Base-by-base conservation (phyloP, 306 rosid species). In the Fragaria nilgerrensis region DNA sequence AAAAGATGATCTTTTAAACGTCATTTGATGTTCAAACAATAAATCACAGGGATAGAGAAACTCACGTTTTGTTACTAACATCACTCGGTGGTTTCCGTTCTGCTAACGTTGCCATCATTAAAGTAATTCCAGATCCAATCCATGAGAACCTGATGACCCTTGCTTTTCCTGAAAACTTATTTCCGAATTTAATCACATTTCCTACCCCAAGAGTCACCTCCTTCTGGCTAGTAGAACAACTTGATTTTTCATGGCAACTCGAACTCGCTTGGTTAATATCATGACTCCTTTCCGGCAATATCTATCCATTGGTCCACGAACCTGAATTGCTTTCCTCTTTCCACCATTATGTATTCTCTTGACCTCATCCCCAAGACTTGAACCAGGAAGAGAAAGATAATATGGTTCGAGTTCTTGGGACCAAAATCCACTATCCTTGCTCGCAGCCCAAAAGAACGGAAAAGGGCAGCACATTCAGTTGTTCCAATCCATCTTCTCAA, bases 71-170 rank as follows among this genome's bases (percentile, higher is more conserved):
- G 70, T 86, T 83, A 29, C 91, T 86, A 73, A 85, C 69, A 73
- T 69, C 45, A 90, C 91, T 47, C 25, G 80, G 47, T 55, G 79
- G 47, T 70, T 55, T 48, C 82, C 80, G 86, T 75, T 73, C 72
- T 88, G 72, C 76, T 79, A 50, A 82, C 27, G 65, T 36, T 79
- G 73, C 80, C 56, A 79, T 88, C 86, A 58, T 92, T 86, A 80
- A 94, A 90, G 86, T 94, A 91, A 82, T 94, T 91, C 97, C 94
- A 90, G 45, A 94, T 85, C 87, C 90, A 94, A 70, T 91, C 94
- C 75, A 90, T 68, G 70, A 94, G 92, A 84, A 91, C 85, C 77
- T 90, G 94, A 80, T 69, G 86, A 75, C 88, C 90, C 70, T 81
- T 75, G 47, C 66, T 63, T 72, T 78, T 81, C 23, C 73, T 71